Conservation (phyloP, 2,329 filamentous ascomycete genomes). For the Colletotrichum acutatum region DNA sequence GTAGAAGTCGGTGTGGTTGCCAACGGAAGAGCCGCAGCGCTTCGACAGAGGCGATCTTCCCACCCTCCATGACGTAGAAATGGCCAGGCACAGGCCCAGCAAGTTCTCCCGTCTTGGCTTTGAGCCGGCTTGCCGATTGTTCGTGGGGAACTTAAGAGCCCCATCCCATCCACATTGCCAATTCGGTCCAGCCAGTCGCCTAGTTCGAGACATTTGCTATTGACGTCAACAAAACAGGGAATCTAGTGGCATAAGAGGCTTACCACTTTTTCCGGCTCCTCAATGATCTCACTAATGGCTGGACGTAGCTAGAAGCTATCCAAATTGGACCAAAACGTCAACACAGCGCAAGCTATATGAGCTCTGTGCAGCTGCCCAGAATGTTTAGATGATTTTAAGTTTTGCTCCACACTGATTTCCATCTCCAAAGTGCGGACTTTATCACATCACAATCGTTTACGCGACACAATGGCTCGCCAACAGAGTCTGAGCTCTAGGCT, state of each 20-base stretch:
- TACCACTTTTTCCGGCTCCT: slow-evolving; percentile 2
- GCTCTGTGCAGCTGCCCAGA: background rate
- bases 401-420: background rate
- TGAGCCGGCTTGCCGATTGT: background rate
- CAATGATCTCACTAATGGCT: slow-evolving; percentile 20
- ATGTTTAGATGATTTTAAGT: background rate
- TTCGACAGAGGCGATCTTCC: background rate
- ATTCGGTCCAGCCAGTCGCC: background rate
- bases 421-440: background rate
- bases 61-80: background rate
- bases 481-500: slow-evolving; percentile 14
- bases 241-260: background rate
- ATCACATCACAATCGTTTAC: background rate
- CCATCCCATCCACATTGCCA: background rate
- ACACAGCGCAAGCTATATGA: background rate
- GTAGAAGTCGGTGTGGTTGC: background rate
- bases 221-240: slow-evolving; percentile 24
- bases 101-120: background rate
- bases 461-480: slow-evolving; percentile 11
- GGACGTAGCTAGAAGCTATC: background rate
- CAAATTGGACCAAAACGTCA: background rate
- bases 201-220: background rate
- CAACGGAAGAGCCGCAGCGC: background rate
- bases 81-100: background rate
- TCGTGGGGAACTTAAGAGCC: background rate